Base-by-base conservation (phyloP, 192 early-diverging fungal species). In the Entomortierella parvispora region DNA sequence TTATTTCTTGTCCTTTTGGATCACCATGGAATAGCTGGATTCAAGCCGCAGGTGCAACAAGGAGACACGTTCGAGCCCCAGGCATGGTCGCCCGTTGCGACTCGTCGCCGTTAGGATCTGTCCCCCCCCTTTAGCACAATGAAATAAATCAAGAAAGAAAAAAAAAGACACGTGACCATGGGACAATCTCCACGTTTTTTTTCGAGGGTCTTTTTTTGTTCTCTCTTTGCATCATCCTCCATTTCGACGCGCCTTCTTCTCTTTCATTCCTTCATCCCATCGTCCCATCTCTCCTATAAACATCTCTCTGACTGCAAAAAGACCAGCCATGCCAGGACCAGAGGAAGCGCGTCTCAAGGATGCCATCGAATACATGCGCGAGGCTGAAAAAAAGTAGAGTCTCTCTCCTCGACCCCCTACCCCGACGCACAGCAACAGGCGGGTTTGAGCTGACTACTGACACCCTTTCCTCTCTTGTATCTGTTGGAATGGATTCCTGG, bases 321-420 rank as follows among this genome's bases (percentile, higher is more conserved):
- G 15, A 44, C 22, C 17, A 7, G 68, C 33, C 60, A 77, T 68
- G 66, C 49, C 62, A 33, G 62, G 52, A 63, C 47, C 59, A 42
- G 74, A 77, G 14, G 74, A 77, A 47, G 53, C 74, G 17, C 74
- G 66, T 45, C 43, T 77, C 29, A 68, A 66, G 43, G 74, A 77
- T 28, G 74, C 74, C 40, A 59, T 77, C 65, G 62, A 77, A 51
- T 77, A 58, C 14, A 77, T 77, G 74, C 60, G 62, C 10, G 74
- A 77, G 22, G 74, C 74, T 6, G 74, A 77, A 26, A 77, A 77
- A 58, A 68, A 68, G 74, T 77, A 77, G 42, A 56, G 45, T 48
- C 43, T 61, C 20, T 14, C 15, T 48, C n/a, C 46, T 22, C 31
- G 4, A n/a, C 23, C 29, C n/a, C 48, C 23, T 68, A 18, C 4